Evolutionary conservation across 1,284 basidiomycete species (phyloP), one percentile per base, ranked within the genome.

Genomic region (Sanghuangporus baumii): DNA sequence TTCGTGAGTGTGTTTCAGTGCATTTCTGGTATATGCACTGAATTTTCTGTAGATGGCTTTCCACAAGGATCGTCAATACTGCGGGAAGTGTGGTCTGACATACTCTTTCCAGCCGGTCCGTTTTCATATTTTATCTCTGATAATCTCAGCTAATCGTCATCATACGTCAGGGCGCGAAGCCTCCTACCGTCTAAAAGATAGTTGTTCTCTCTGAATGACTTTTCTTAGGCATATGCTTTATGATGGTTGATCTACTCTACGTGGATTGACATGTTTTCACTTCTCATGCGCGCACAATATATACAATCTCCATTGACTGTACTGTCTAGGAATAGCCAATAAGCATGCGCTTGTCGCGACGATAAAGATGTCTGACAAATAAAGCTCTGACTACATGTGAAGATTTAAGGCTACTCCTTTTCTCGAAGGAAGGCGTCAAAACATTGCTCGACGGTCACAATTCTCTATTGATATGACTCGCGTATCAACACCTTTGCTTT

Each of bases 11-110:
- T 11, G 40, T 12, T 38, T 38, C 64, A 52, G 40, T 9, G 26
- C 20, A 14, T 18, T 11, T 18, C 36, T 55, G 6, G 37, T 6
- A 52, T 55, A 11, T 31, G 66, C 20, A 31, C 40, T 59, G 47
- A 23, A 38, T 43, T 6, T 48, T 60, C 60, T 43, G 18, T 52
- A 91, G 89, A 94, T 96, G 93, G 92, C 93, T 67, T 93, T 93
- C 87, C 94, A 96, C 84, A 85, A 90, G 72, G 92, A 96, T 79
- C 89, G 94, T 71, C 94, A 96, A 80, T 94, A 94, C 79, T 96
- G 94, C 76, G 94, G 94, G 79, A 95, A 94, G 81, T 96, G 93
- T 70, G 91, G 90, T 64, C 78, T 94, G 76, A 94, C 93, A 67
- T 95, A 94, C 85, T 89, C 89, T 66, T 94, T 95, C 82, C 83